Base-by-base conservation (phyloP, 768 basidiomycete genomes). In the Mycena metata region DNA sequence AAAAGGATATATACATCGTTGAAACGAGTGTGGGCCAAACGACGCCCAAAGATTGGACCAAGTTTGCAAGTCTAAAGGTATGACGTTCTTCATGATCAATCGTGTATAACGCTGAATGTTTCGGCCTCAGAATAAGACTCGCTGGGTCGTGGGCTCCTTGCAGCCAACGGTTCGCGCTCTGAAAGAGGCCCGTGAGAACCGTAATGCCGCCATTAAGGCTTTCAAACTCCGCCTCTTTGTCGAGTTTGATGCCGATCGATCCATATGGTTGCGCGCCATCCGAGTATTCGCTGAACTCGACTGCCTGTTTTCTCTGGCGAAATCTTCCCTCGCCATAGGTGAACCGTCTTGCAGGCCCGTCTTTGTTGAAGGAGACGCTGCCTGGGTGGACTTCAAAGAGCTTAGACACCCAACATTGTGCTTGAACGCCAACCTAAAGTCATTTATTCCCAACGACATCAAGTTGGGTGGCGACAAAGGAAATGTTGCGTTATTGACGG, bases 391-490 rank as follows among this genome's bases (percentile, higher is more conserved):
- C 68, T 99, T 99, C 78, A 84, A 93, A 75, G 90, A 94, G 70
- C 83, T 99, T 64, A 86, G 96, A 72, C 98, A 99, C 79, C 96
- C 97, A 0, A 93, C 93, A 12, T 80, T 96, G 71, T 90, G 89
- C 78, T 76, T 94, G 67, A 89, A 89, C 73, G 83, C 85, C 41
- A 84, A 79, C 39, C 74, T 88, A 69, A 84, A 88, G 70, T 89
- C 87, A 69, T 99, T 99, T 76, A 98, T 99, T 73, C 93, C 97
- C 2, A 99, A 99, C 75, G 86, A 97, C 77, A 88, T 99, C 39
- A 90, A 89, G 74, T 83, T 99, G 51, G 98, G 98, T 17, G 90
- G 89, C 1, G 86, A 88, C 54, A 84, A 85, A 6, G 88, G 93
- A 21, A 89, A 90, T 72, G 90, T 97, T 76, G 90, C 92, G 3